Percentiles rank a stretch among this genome's conserved stretches.
Evolutionary conservation across 805 yeast genomes (phyloP).

Genomic region (Hermanozyma aechmeae): DNA sequence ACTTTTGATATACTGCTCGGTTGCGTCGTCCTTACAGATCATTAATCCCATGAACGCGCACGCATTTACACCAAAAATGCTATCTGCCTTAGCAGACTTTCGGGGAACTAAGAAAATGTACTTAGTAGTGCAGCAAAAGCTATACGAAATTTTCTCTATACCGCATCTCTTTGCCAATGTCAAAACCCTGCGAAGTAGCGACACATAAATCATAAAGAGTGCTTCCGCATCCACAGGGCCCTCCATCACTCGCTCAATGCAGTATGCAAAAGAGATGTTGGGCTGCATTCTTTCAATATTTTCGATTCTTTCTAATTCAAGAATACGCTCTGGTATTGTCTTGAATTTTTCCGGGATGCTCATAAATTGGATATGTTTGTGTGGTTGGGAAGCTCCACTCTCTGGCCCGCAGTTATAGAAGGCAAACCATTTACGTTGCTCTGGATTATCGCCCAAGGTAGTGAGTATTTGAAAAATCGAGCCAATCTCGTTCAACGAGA

Average conservation of each 20-base stretch:
- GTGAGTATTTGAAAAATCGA: conserved; percentile 44
- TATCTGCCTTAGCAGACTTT: conserved; percentile 41
- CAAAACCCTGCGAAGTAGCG: conserved; percentile 62
- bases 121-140: conserved; percentile 68
- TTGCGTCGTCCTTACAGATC: conserved; percentile 63
- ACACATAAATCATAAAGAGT: conserved; percentile 51
- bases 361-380: conserved; percentile 87
- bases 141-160: conserved; percentile 52
- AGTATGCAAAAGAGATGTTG: conserved; percentile 75
- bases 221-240: conserved; percentile 30
- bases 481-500: conserved; percentile 62
- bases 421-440: conserved; percentile 55
- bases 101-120: conserved; percentile 91
- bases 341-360: too few relatives aligned
- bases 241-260: conserved; percentile 60
- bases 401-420: conserved; percentile 84
- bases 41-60: conserved; percentile 75
- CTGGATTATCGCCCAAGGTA: conserved; percentile 11
- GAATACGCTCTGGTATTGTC: conserved; percentile 54
- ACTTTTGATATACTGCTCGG: too few relatives aligned
- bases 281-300: conserved; percentile 55
- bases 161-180: conserved; percentile 52
- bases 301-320: conserved; percentile 45
- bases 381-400: conserved; percentile 93
- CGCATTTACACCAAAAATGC: conserved; percentile 59